Evolutionary conservation across 2,329 filamentous ascomycete genomes (phyloP).

Genomic region (Decorospora gaudefroyi): DNA sequence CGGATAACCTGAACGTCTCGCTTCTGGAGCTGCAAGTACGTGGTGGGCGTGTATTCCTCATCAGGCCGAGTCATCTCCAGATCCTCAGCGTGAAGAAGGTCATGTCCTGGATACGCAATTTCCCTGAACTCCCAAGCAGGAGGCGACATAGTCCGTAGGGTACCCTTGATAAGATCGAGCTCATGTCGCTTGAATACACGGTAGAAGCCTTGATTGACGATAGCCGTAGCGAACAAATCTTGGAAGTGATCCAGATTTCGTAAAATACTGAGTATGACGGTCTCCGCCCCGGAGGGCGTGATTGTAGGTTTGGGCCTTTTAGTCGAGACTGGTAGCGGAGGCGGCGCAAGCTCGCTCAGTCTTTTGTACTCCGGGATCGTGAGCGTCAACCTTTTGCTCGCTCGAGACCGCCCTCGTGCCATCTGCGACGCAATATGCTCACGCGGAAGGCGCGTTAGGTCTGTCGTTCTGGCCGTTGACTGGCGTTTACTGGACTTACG

Average conservation of each 20-base stretch:
- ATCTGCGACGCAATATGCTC: slow-evolving; percentile 42
- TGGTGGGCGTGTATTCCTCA: slow-evolving; percentile 58
- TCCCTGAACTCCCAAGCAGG: slow-evolving; percentile 65
- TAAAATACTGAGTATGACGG: slow-evolving; percentile 59
- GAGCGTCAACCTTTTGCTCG: slow-evolving; percentile 30
- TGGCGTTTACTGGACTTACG: slow-evolving; percentile 51
- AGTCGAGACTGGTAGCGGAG: slow-evolving; percentile 25
- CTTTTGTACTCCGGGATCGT: slow-evolving; percentile 30
- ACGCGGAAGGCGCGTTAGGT: slow-evolving; percentile 31
- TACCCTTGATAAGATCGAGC: slow-evolving; percentile 57
- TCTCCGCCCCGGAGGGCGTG: slow-evolving; percentile 52
- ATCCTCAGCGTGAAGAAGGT: slow-evolving; percentile 48
- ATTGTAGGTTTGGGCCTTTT: slow-evolving; percentile 41
- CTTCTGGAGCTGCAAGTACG: slow-evolving; percentile 58
- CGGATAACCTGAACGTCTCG: slow-evolving; percentile 59
- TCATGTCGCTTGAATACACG: slow-evolving; percentile 62
- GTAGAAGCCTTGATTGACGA: slow-evolving; percentile 62
- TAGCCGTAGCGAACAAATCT: slow-evolving; percentile 60
- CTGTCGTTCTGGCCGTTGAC: slow-evolving; percentile 27
- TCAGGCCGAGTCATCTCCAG: slow-evolving; percentile 53
- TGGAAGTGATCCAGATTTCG: slow-evolving; percentile 55
- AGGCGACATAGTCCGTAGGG: slow-evolving; percentile 59
- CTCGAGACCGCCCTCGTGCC: slow-evolving; percentile 21
- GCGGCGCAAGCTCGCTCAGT: slow-evolving; percentile 26
- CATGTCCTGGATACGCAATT: slow-evolving; percentile 58